Evolutionary conservation across 495 filamentous ascomycete genomes (phyloP).

Genomic region (Tuber calosporum): DNA sequence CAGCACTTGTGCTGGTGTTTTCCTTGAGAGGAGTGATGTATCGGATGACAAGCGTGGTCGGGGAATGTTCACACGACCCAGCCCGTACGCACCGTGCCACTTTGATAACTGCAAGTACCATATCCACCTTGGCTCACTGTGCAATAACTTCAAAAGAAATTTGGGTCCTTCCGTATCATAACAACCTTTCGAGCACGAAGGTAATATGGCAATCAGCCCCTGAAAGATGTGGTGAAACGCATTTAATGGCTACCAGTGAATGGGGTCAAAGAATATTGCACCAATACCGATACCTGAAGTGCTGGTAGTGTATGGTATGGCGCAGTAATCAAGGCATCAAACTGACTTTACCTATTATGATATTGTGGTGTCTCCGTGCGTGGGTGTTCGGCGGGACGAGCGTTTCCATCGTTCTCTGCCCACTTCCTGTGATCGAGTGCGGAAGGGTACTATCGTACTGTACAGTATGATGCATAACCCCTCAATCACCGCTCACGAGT

Average conservation of each 20-base stretch:
- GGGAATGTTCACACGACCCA: not conserved
- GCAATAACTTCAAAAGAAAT: not conserved
- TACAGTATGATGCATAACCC: not conserved
- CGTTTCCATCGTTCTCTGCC: not conserved
- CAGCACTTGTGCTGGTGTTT: not conserved
- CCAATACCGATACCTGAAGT: not conserved
- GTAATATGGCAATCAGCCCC: not conserved
- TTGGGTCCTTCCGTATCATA: not conserved
- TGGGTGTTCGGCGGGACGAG: not conserved
- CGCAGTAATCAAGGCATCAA: not conserved
- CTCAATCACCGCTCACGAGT: not conserved
- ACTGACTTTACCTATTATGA: not conserved
- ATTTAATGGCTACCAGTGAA: not conserved
- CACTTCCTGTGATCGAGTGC: not conserved
- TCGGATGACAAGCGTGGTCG: not conserved
- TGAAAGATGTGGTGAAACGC: not conserved
- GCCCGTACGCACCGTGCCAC: not conserved
- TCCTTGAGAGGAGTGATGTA: not conserved
- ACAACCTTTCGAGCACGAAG: not conserved
- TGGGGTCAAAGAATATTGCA: not conserved
- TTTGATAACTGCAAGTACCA: not conserved
- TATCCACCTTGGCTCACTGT: not conserved
- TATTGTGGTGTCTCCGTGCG: not conserved
- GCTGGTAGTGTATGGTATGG: not conserved
- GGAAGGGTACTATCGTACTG: too few relatives aligned